Evolutionary conservation across 2,329 filamentous ascomycete species (phyloP), one percentile per base, ranked within the genome.

Genomic region (Aspergillus brunneoviolaceus): DNA sequence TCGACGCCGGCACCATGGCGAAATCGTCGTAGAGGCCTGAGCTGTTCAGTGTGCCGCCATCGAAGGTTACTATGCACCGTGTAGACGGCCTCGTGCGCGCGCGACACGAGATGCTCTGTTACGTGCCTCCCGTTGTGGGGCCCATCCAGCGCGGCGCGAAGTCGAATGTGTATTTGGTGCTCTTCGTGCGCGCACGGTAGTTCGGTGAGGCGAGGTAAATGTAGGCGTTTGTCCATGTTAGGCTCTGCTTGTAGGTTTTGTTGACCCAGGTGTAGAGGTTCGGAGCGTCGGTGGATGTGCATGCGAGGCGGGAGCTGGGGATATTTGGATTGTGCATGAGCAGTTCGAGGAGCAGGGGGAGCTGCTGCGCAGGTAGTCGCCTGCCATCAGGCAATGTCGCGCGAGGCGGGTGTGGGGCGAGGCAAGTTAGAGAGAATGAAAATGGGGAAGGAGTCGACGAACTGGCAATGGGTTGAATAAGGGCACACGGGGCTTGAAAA

Each of bases 61-160:
- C 10, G 0, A 21, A 9, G 2, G 33, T 29, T 5, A 23, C 23
- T 23, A 3, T 48, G 39, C 7, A 55, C 5, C 2, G 42, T 55
- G 42, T 55, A 55, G 52, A 9, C 33, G 16, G 52, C n/a, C 27
- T 55, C 52, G 42, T 49, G 31, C n/a, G 52, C n/a, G 52, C 52
- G 12, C 25, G 52, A 21, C 52, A 55, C 39, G 35, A 31, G 9
- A 55, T 29, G 12, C 48, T 55, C n/a, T 55, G 25, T 16, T 55
- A 55, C 21, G 7, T 25, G 2, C 11, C 27, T 23, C 23, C 23
- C 23, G 23, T 23, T 23, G 23, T 4, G 52, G 29, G 10, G n/a
- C 19, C n/a, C n/a, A 5, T 23, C 52, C 52, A 49, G 25, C 52
- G 52, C n/a, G 49, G 5, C 2, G 5, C n/a, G 42, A 55, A 55